Conservation (phyloP, 768 basidiomycete species). For the Trametes meyenii region DNA sequence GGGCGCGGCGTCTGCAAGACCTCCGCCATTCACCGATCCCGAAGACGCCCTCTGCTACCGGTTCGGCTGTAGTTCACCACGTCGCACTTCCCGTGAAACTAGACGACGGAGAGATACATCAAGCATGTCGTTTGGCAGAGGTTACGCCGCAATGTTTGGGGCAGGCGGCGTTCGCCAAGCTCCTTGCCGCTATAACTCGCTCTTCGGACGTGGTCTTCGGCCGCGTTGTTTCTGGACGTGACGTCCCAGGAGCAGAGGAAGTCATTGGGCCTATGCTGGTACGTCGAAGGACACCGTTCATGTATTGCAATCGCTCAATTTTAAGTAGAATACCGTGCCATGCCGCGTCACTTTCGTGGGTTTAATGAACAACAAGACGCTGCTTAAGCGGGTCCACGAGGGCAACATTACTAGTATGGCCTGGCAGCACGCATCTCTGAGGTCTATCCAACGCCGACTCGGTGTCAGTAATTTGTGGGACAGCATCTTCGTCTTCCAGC, state of each 20-base stretch:
- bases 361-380: conserved; percentile 33
- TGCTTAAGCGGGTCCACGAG: conserved; percentile 42
- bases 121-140: conserved; percentile 17
- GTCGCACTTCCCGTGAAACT: background rate
- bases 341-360: conserved; percentile 41
- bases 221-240: conserved; percentile 49
- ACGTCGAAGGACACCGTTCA: background rate
- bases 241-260: conserved; percentile 42
- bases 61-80: conserved; percentile 2
- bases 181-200: conserved; percentile 27
- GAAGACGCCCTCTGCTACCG: background rate
- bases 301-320: background rate
- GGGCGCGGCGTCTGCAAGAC: conserved; percentile 28
- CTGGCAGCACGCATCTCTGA: conserved; percentile 51
- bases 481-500: conserved; percentile 50
- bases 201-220: conserved; percentile 47
- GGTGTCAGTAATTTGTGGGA: conserved; percentile 40
- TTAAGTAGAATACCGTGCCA: conserved; percentile 47
- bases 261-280: conserved; percentile 53
- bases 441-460: conserved; percentile 42
- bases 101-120: conserved; percentile 2
- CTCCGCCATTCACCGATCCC: conserved; percentile 9
- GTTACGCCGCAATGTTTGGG: conserved; percentile 42
- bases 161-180: conserved; percentile 37
- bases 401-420: conserved; percentile 42